phyloP scores from a whole-genome alignment of 1,284 basidiomycete species.

The Xerocomus tenax region DNA sequence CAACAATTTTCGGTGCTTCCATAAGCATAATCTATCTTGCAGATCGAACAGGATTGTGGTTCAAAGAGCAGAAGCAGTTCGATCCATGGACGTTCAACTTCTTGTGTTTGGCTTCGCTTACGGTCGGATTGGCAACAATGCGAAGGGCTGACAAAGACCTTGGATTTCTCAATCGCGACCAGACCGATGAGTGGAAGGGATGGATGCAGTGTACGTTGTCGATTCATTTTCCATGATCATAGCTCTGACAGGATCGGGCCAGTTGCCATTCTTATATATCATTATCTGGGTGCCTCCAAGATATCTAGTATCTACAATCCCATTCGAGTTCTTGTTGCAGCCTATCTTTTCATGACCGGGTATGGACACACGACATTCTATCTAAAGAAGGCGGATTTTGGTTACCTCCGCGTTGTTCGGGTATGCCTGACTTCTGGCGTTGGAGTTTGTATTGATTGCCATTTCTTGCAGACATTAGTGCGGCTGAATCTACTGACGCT shows the following conservation, averaged over 20 bases:
- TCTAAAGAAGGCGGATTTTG: slow-evolving; percentile 78
- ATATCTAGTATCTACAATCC: slow-evolving; percentile 86
- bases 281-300: slow-evolving; percentile 81
- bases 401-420: slow-evolving; percentile 65
- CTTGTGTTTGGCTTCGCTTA: slow-evolving; percentile 48
- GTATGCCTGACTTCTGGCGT: slow-evolving; percentile 29
- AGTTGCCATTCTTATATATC: slow-evolving; percentile 85
- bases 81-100: slow-evolving; percentile 59
- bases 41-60: slow-evolving; percentile 75
- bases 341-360: slow-evolving; percentile 78
- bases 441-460: slow-evolving; percentile 5
- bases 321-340: slow-evolving; percentile 76
- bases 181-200: slow-evolving; percentile 92
- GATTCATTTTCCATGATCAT: not conserved
- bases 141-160: slow-evolving; percentile 70
- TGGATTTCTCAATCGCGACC: slow-evolving; percentile 81
- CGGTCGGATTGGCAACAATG: slow-evolving; percentile 55
- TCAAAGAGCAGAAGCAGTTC: slow-evolving; percentile 83
- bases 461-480: slow-evolving; percentile 52
- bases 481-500: slow-evolving; percentile 79
- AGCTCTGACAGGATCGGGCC: slow-evolving; percentile 6
- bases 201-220: slow-evolving; percentile 81
- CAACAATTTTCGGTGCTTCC: slow-evolving; percentile 58
- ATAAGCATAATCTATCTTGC: slow-evolving; percentile 64
- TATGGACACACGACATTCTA: slow-evolving; percentile 73